Evolutionary conservation across 2,329 filamentous ascomycete genomes (phyloP), one percentile per base, ranked within the genome.

Genomic region (Setomelanomma holmii): DNA sequence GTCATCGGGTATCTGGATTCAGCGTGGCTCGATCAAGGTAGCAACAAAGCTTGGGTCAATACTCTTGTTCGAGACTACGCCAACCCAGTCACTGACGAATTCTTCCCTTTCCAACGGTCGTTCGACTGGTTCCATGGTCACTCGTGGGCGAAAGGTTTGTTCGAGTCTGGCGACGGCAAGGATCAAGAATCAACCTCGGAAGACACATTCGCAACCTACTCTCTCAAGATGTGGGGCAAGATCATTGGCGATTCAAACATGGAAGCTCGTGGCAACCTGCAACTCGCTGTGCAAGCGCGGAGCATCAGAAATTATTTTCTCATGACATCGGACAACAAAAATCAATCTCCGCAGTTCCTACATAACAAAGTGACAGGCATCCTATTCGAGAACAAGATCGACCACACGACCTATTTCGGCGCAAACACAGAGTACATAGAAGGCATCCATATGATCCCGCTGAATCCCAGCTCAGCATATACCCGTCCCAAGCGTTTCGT

Each of bases 51-150:
- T 21, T 99, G 88, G 78, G 87, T 98, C 61, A 90, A 97, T 74
- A 85, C 84, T 20, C 82, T 99, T 40, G 87, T 93, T 38, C 87
- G 93, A 48, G 95, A 99, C 68, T 86, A 80, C 49, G 89, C 93
- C 49, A 97, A 96, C 73, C 88, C 93, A 0, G 69, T 80, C 2
- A 72, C 82, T 16, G 93, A 98, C 71, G 79, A 64, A 0, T 66
- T 82, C 34, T 98, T 96, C 74, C 93, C 95, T 0, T 87, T 91
- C 66, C 93, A 67, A 11, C 70, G 73, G 30, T 58, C 63, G 45
- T 98, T 97, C 70, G 95, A 98, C 76, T 97, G 91, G 91, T 98
- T 88, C 74, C 88, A 71, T 67, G 95, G 95, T 1, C 95, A 98
- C 80, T 93, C 89, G 40, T 97, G 93, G 91, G 95, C 95, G 2